Evolutionary conservation across 768 basidiomycete species (phyloP).

Genomic region (Lactifluus rugatus): DNA sequence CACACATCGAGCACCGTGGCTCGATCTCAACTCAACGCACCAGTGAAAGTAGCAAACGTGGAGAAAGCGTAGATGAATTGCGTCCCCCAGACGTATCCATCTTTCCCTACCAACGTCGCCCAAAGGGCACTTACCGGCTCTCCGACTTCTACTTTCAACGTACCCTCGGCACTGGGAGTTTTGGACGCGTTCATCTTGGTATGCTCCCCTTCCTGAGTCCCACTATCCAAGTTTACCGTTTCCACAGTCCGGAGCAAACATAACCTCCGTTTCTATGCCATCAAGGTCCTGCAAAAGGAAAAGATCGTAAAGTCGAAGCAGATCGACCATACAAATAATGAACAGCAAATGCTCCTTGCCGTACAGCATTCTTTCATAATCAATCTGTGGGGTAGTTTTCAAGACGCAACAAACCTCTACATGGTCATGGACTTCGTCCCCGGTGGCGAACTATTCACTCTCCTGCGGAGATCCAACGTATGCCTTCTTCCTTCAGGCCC

Average conservation of each 20-base stretch:
- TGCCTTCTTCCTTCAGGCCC: constrained; percentile 22
- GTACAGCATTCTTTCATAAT: constrained; percentile 91
- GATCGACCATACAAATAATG: constrained; percentile 95
- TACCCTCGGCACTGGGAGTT: constrained; percentile 89
- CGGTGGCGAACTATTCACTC: constrained; percentile 93
- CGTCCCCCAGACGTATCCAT: constrained; percentile 3
- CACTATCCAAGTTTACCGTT: not conserved
- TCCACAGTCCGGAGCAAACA: constrained; percentile 75
- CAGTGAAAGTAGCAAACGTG: constrained; percentile 39
- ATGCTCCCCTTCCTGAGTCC: constrained; percentile 9
- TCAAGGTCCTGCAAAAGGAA: constrained; percentile 92
- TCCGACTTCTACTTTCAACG: constrained; percentile 72
- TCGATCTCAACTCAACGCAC: constrained; percentile 65
- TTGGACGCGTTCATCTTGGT: constrained; percentile 94
- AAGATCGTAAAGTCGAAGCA: constrained; percentile 90
- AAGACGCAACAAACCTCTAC: constrained; percentile 87
- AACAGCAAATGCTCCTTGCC: constrained; percentile 74
- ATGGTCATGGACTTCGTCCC: constrained; percentile 98
- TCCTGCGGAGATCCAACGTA: constrained; percentile 83
- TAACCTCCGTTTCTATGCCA: constrained; percentile 91
- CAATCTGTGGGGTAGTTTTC: constrained; percentile 94
- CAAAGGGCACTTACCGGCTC: constrained; percentile 61
- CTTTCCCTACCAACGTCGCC: constrained; percentile 34
- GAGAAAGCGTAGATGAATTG: constrained; percentile 27
- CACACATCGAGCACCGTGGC: constrained; percentile 39